These are phyloP conservation scores for Lepiota venenata DNA, from an alignment of 768 basidiomycete species.

Conservation along the genomic window DNA sequence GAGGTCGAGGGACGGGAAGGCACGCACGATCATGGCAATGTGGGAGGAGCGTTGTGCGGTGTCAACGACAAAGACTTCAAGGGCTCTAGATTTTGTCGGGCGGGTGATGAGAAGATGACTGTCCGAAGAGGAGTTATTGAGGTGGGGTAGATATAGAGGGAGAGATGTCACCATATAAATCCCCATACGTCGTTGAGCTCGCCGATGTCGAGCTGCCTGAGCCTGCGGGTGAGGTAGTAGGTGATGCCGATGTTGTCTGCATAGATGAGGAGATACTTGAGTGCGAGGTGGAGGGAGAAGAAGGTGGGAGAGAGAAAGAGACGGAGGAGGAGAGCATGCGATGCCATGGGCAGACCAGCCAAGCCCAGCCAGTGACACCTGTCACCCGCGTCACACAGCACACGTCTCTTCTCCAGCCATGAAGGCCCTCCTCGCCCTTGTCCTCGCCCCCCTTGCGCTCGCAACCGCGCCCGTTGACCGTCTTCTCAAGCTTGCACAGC, in stretches of 20 bases:
- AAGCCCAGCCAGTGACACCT: neutral
- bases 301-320: slow-evolving; percentile 90
- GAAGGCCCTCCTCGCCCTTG: slow-evolving; percentile 25
- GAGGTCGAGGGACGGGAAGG: slow-evolving; percentile 12
- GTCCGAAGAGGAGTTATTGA: slow-evolving; percentile 9
- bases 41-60: slow-evolving; percentile 89
- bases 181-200: slow-evolving; percentile 88
- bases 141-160: slow-evolving; percentile 11
- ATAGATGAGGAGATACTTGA: slow-evolving; percentile 81
- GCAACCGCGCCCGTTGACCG: slow-evolving; percentile 44
- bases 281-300: slow-evolving; percentile 92
- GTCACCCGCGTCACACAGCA: neutral
- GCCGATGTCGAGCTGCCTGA: slow-evolving; percentile 60
- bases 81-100: slow-evolving; percentile 86
- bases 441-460: slow-evolving; percentile 26
- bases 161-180: slow-evolving; percentile 67
- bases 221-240: slow-evolving; percentile 80
- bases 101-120: slow-evolving; percentile 95
- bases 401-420: slow-evolving; percentile 16
- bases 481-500: slow-evolving; percentile 64
- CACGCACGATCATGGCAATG: slow-evolving; percentile 89
- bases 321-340: slow-evolving; percentile 85
- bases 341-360: slow-evolving; percentile 38
- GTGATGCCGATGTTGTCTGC: slow-evolving; percentile 89
- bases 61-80: slow-evolving; percentile 93